Conservation (phyloP, 257 asterid genomes). For the Plectranthus barbatus region DNA sequence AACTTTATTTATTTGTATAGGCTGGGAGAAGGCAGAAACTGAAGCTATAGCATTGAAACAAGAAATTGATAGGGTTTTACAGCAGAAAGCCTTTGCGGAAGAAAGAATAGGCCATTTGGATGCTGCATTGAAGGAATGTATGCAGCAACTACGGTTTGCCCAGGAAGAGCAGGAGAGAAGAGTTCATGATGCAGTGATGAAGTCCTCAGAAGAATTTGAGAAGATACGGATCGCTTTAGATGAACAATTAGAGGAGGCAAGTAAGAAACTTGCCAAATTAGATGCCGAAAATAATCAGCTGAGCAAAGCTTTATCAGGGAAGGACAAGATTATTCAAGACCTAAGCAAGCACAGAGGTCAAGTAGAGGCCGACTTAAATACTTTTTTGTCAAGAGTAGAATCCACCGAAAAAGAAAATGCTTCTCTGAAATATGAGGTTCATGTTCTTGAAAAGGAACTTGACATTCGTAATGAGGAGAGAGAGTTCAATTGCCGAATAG, state of each 20-base stretch:
- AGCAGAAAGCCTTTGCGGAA: constrained; percentile 51
- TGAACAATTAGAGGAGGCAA: constrained; percentile 44
- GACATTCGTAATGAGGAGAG: constrained; percentile 84
- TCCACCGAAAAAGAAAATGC: constrained; percentile 67
- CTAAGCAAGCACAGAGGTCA: constrained; percentile 32
- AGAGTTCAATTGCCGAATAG: constrained; percentile 55
- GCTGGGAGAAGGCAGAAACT: constrained; percentile 85
- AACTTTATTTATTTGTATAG: constrained; percentile 21
- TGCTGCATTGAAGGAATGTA: constrained; percentile 84
- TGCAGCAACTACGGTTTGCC: constrained; percentile 66
- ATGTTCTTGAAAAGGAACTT: constrained; percentile 71
- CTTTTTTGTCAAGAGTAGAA: constrained; percentile 45
- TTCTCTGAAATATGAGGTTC: constrained; percentile 60
- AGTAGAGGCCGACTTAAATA: constrained; percentile 41
- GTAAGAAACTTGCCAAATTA: constrained; percentile 31
- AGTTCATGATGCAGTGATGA: constrained; percentile 47
- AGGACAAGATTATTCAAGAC: constrained; percentile 61
- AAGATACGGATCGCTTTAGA: constrained; percentile 28
- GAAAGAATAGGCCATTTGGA: constrained; percentile 65
- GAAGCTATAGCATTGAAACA: constrained; percentile 57
- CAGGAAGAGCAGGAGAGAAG: constrained; percentile 74
- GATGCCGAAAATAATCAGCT: constrained; percentile 59
- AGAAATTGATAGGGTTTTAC: constrained; percentile 58
- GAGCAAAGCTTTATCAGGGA: constrained; percentile 43
- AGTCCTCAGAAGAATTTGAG: constrained; percentile 45